Percentiles rank a stretch among this genome's conserved stretches.
Conservation (phyloP, 345 rosid species). For the Euphorbia pulcherrima region DNA sequence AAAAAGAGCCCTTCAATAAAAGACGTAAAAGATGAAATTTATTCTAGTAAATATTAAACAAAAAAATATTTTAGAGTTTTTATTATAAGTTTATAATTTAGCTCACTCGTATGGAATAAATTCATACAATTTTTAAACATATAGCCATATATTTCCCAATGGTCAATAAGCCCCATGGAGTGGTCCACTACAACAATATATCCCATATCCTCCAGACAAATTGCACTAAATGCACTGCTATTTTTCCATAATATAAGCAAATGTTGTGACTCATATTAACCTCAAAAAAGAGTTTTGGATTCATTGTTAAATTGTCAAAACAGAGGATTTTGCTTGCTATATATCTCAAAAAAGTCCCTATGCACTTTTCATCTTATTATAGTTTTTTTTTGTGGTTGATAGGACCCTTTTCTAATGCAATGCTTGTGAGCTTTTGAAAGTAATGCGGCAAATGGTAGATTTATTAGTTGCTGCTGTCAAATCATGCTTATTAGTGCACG, state of each 20-base stretch:
- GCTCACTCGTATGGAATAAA: too few species aligned
- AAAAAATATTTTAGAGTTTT: too few species aligned
- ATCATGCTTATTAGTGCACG: constrained; percentile 23
- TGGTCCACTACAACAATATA: too few species aligned
- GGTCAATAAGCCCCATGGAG: too few species aligned
- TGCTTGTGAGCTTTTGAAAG: constrained; percentile 7
- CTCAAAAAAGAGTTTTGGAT: neutral
- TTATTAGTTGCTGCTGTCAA: constrained; percentile 16
- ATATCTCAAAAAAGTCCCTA: neutral
- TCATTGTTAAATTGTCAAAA: neutral
- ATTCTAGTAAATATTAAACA: too few species aligned
- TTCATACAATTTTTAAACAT: too few species aligned
- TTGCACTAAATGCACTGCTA: neutral
- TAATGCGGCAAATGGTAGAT: constrained; percentile 14
- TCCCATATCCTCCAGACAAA: too few species aligned
- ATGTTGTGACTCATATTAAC: neutral
- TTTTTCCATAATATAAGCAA: neutral
- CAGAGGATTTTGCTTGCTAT: neutral
- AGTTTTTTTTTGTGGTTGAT: too few species aligned
- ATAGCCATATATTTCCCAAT: too few species aligned
- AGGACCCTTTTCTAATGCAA: constrained; percentile 19
- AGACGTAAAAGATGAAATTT: too few species aligned
- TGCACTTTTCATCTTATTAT: constrained; percentile 7
- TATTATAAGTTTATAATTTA: too few species aligned
- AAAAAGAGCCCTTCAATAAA: too few species aligned